Evolutionary conservation across 78 protist species (phyloP), one percentile per base, ranked within the genome.

Genomic region (Guillardia theta): DNA sequence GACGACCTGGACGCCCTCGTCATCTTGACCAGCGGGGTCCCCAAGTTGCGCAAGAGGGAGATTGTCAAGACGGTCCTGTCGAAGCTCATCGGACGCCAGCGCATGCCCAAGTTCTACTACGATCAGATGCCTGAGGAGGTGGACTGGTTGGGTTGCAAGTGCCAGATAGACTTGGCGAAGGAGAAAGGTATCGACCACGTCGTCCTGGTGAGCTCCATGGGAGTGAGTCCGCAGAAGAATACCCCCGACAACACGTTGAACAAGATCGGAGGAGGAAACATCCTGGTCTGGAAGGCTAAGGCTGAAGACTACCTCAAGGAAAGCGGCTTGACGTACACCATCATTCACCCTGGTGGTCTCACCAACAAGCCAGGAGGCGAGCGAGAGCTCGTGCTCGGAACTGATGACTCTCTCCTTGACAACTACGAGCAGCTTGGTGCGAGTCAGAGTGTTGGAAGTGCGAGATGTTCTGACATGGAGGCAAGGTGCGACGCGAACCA

Each of bases 41-140:
- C 83, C 36, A 70, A 70, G 83, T 43, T 70, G 45, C 83, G 83
- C n/a, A 70, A 70, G 83, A 12, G 83, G 6, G 83, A 70, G 41
- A 33, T 70, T 6, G 45, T 70, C 83, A 70, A 70, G 83, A 70
- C 83, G 4, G 83, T 70, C 46, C 33, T 70, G 33, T 36, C 83
- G 21, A 70, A 70, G 83, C 9, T 70, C 41, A 33, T 70, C 41
- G 83, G 83, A 12, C 9, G 22, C 36, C 83, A 70, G 83, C 83
- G 83, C 21, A 70, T 70, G 83, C 83, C 83, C 83, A 70, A 70
- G 36, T 70, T 70, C 83, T 70, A 70, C 83, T 70, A 70, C 83
- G 83, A 70, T 43, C 36, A 22, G 41, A 70, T 70, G 83, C 83
- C 83, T 24, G 83, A 70, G 41, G 46, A 70, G 83, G 83, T 70